Evolutionary conservation across 2,329 filamentous ascomycete species (phyloP), one percentile per base, ranked within the genome.

Genomic region (Epichloe coenophiala): DNA sequence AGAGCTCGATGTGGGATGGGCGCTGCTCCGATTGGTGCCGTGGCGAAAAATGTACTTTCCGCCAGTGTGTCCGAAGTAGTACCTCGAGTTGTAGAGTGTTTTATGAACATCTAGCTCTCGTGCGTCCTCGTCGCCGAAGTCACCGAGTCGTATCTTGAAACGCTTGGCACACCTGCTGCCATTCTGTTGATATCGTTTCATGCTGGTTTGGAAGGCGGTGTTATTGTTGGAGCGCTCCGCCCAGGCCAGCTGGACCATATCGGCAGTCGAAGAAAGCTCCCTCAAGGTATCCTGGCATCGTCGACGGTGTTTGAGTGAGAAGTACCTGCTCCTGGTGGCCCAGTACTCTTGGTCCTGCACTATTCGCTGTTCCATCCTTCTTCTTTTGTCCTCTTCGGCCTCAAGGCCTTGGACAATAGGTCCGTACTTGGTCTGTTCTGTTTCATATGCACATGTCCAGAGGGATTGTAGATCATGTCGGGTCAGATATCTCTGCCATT

Each of bases 1-100:
- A 4, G 27, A 31, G 27, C 27, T 31, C 0, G 27, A 31, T 31
- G 3, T 4, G 8, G 3, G 8, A 31, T 11, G 27, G 3, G 27
- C 27, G 27, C 27, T 2, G 27, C 3, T 31, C 27, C 27, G 0
- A 11, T 31, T 4, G 27, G 27, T 1, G 3, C 8, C 3, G 44
- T 57, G 61, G n/a, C 48, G 56, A 42, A 66, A 63, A 47, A 66
- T 59, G 37, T 58, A 63, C 19, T 57, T 56, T 21, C 63, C 61
- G 1, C 53, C 55, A 2, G 15, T 0, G 33, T 60, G 56, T 3
- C 59, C 58, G 15, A 59, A 52, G 49, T 63, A 65, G 48, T 59
- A 61, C 21, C 48, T 45, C 5, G 52, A 50, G 33, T 15, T 15
- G 1, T 23, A 21, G 9, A 57, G 45, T 7, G 36, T 43, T 3